Conservation (phyloP, 1,139 yeast genomes). For the Suzukiozyma palmioleophila region DNA sequence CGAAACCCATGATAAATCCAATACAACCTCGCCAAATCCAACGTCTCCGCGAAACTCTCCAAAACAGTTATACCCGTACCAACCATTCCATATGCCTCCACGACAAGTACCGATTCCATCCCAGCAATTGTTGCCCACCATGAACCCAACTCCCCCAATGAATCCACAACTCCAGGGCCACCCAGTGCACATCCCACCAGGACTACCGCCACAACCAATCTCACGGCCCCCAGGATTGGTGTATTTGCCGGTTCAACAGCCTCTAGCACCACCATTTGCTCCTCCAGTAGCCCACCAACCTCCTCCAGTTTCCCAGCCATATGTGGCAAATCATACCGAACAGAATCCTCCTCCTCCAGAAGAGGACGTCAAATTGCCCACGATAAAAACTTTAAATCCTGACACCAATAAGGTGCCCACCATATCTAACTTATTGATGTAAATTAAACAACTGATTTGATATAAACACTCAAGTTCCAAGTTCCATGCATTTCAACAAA, state of each 20-base stretch:
- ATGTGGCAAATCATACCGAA: neutral
- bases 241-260: constrained; percentile 7
- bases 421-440: constrained; percentile 28
- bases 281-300: constrained; percentile 3
- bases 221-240: constrained; percentile 2
- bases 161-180: neutral
- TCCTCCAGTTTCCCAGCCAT: neutral
- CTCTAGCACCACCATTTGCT: constrained; percentile 1
- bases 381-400: constrained; percentile 16
- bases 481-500: too few relatives aligned
- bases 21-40: constrained; percentile 1
- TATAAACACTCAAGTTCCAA: too few relatives aligned
- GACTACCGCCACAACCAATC: neutral
- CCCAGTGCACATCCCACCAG: neutral
- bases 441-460: too few relatives aligned
- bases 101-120: constrained; percentile 7
- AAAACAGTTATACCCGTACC: constrained; percentile 1
- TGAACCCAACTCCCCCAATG: neutral
- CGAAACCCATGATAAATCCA: constrained; percentile 12
- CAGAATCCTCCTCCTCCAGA: constrained; percentile 1
- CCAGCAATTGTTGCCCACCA: constrained; percentile 2
- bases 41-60: constrained; percentile 1
- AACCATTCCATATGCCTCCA: constrained; percentile 2
- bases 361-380: constrained; percentile 20
- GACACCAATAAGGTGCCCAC: constrained; percentile 23